Evolutionary conservation across 768 basidiomycete genomes (phyloP).

Genomic region (Phaffia tasmanica): DNA sequence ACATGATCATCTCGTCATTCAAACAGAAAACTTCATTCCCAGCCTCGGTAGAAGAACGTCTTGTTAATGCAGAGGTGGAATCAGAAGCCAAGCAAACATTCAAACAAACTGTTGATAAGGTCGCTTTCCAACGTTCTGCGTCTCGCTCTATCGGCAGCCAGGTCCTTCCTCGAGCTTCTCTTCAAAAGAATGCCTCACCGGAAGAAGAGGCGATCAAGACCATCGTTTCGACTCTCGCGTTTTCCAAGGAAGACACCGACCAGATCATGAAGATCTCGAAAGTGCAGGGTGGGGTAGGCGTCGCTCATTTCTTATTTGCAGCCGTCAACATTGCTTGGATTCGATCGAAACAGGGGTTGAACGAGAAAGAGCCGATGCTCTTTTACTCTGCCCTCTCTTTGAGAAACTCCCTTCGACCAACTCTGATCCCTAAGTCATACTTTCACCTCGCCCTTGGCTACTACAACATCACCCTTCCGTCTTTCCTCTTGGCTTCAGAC

Average conservation of each 20-base stretch:
- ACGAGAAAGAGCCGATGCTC: conserved; percentile 41
- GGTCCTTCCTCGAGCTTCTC: background rate
- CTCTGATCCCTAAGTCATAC: conserved; percentile 47
- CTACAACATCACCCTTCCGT: conserved; percentile 68
- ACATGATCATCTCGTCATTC: too few relatives aligned
- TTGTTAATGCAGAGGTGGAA: conserved; percentile 36
- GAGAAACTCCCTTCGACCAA: conserved; percentile 49
- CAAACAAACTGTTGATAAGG: background rate
- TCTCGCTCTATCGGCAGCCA: conserved; percentile 1
- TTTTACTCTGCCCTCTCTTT: conserved; percentile 68
- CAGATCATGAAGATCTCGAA: conserved; percentile 60
- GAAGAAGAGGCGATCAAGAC: conserved; percentile 40
- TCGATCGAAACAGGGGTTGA: conserved; percentile 37
- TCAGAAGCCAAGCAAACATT: background rate
- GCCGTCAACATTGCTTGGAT: conserved; percentile 65
- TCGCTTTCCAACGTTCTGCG: background rate
- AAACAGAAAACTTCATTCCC: conserved; percentile 35
- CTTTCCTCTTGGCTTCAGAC: conserved; percentile 44
- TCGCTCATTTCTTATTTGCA: conserved; percentile 65
- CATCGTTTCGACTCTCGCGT: conserved; percentile 57
- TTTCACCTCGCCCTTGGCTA: conserved; percentile 70
- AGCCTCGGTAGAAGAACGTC: conserved; percentile 45
- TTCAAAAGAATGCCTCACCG: too few relatives aligned
- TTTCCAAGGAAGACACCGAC: conserved; percentile 49
- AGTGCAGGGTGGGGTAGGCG: conserved; percentile 51